Evolutionary conservation across 1,139 yeast genomes (phyloP), one percentile per base, ranked within the genome.

Genomic region (Blastobotrys serpentis): DNA sequence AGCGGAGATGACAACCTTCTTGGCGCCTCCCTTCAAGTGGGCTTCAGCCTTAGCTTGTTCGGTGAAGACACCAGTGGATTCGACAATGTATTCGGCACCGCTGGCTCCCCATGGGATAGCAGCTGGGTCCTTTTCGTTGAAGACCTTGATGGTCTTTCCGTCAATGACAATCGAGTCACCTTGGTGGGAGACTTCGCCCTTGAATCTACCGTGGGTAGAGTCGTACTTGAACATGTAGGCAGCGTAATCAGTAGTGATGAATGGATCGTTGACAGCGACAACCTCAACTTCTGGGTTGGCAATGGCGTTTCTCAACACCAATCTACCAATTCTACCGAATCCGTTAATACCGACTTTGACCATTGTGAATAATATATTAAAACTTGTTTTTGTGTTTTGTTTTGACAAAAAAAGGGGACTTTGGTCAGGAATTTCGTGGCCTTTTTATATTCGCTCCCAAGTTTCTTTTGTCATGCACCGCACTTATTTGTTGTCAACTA

Each of bases 61-160:
- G 77, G 89, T 85, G 84, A 85, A 85, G 65, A 85, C 89, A 78
- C 94, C 94, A 63, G 94, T 86, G 71, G 94, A 84, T 76, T 85
- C 94, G 61, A 85, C 82, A 64, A 86, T 88, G 76, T 72, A 82
- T 68, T 83, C 88, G 60, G 84, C 90, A 67, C 85, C 86, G 55
- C 70, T 67, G 70, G 77, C 75, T 64, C 88, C 89, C 95, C 95
- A 85, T 70, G 92, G 92, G 67, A 86, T 84, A 63, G 74, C 61
- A 55, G 84, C 75, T 64, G 94, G 94, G 78, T 84, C 90, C 68
- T 79, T 75, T 76, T 83, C 90, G 67, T 81, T 84, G 78, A 75
- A 81, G 65, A 84, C 83, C 67, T 72, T 72, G 73, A 85, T 80
- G 68, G 75, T 68, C 66, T 81, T 72, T 67, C 89, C 90, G 70